These are phyloP conservation scores for Pistacia atlantica DNA, from an alignment of 345 rosid genomes.

Conservation along the genomic window DNA sequence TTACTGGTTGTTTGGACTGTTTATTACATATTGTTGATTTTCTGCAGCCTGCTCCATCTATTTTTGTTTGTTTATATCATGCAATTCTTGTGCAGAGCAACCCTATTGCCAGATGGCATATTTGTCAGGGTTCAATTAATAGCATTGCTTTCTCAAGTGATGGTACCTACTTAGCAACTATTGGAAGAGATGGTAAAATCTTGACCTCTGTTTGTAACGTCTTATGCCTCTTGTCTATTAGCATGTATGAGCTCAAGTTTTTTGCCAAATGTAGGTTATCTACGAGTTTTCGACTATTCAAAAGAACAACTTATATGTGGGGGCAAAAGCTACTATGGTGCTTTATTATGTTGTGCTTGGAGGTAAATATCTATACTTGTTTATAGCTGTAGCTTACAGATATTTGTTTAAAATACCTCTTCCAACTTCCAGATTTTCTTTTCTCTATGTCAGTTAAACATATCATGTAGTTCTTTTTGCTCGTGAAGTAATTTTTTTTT, in stretches of 20 bases:
- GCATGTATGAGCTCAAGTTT: slow-evolving; percentile 14
- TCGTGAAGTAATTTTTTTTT: neutral
- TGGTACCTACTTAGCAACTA: slow-evolving; percentile 84
- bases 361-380: slow-evolving; percentile 40
- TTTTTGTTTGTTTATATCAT: slow-evolving; percentile 26
- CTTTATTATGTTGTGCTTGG: slow-evolving; percentile 79
- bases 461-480: neutral
- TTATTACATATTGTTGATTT: neutral
- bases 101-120: slow-evolving; percentile 98
- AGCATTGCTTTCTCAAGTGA: slow-evolving; percentile 85
- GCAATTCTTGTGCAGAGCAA: slow-evolving; percentile 72
- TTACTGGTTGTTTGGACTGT: neutral
- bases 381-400: slow-evolving; percentile 12
- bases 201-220: slow-evolving; percentile 1
- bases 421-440: neutral
- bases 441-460: neutral
- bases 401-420: slow-evolving; percentile 7
- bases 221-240: slow-evolving; percentile 4
- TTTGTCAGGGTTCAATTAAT: slow-evolving; percentile 92
- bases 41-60: slow-evolving; percentile 6
- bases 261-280: slow-evolving; percentile 61
- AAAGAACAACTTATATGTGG: slow-evolving; percentile 62
- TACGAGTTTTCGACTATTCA: slow-evolving; percentile 88
- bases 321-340: slow-evolving; percentile 83
- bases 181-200: slow-evolving; percentile 95